Base-by-base conservation (phyloP, 495 filamentous ascomycete genomes). In the Penicillium dipodomyicola region DNA sequence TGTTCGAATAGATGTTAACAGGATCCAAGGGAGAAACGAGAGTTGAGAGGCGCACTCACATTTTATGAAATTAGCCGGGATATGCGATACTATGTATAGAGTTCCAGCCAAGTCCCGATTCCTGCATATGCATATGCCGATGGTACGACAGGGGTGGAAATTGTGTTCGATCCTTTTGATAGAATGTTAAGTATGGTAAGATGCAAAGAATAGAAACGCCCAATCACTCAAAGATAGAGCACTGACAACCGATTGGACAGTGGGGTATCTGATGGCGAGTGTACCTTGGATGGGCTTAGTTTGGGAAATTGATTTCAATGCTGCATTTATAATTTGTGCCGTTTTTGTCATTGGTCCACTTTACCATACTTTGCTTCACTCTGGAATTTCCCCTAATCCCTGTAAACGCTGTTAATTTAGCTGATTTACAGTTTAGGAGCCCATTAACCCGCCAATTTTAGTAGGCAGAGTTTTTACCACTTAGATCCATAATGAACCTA, bases 21-120 rank as follows among this genome's bases (percentile, higher is more conserved):
- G 49, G 29, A 37, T 49, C 45, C 0, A 22, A 56, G 33, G 45
- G 41, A 48, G 17, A 43, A 57, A 57, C 53, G 57, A 33, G 47
- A 52, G 48, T 42, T 14, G 46, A 35, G 22, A 35, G 49, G 23
- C 49, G 53, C 52, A 65, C 65, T 45, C 50, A 67, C 59, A 67
- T 67, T 51, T 58, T 65, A 58, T 58, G 57, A 40, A 43, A 64
- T 50, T 39, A 41, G 25, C 39, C 46, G 23, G 49, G 37, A 39
- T 27, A 37, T 44, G 5, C 20, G 29, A 35, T 33, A 14, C 43
- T 53, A 25, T 9, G 29, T 57, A 67, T 63, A 63, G 46, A 53
- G 45, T 64, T 64, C 27, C 5, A 29, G 4, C 35, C 35, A 17
- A 37, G 33, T 37, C 63, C 48, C 20, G 49, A 41, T 45, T 32